These are phyloP conservation scores for Rhododendron ferrugineum DNA, from an alignment of 148 eudicot genomes.

Conservation along the genomic window DNA sequence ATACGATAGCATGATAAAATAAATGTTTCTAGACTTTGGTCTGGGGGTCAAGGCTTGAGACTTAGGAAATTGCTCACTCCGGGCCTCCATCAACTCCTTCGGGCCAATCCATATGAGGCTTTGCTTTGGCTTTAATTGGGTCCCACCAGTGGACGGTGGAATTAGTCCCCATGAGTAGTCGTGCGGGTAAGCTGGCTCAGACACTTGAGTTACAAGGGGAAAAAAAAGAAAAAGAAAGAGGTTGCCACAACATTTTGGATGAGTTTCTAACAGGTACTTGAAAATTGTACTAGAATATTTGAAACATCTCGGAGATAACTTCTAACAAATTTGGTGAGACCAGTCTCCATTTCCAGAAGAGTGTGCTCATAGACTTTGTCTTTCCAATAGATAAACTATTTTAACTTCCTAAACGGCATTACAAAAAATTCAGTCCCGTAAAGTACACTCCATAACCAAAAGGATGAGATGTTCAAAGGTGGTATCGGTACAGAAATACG, in stretches of 20 bases:
- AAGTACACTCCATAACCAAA: background rate
- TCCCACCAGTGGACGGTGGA: no score
- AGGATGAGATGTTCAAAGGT: background rate
- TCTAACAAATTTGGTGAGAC: background rate
- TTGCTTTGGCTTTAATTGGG: no score
- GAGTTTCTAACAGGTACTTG: background rate
- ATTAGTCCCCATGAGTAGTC: no score
- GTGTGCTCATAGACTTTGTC: background rate
- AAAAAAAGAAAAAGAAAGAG: no score
- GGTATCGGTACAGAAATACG: background rate
- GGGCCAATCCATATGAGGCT: no score
- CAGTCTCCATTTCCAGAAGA: background rate
- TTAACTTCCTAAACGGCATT: background rate
- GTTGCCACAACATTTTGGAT: background rate
- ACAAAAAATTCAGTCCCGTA: background rate
- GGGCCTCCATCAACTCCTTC: no score
- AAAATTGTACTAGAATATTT: background rate
- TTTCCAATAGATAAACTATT: background rate
- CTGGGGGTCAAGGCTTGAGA: no score
- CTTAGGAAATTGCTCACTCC: no score
- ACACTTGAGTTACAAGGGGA: no score
- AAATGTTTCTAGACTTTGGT: background rate
- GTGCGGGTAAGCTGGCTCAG: no score
- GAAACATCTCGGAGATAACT: background rate
- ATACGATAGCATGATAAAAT: background rate